Conservation (phyloP, 352 stramenopile species). For the Phytophthora rubi region DNA sequence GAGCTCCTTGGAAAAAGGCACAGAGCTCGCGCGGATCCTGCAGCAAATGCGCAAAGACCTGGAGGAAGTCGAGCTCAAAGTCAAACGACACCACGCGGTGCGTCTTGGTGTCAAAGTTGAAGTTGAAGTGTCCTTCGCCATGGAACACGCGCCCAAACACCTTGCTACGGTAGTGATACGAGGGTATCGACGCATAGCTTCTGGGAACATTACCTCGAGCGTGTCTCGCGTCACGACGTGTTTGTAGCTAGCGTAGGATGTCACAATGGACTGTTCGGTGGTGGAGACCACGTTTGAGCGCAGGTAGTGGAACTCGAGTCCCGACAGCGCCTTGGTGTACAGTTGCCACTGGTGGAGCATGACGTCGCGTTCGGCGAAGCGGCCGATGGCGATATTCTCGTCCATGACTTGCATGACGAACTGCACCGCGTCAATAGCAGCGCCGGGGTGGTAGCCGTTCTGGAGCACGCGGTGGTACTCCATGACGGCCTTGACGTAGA, state of each 20-base stretch:
- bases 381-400: slow-evolving; percentile 49
- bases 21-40: slow-evolving; percentile 46
- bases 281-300: slow-evolving; percentile 33
- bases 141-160: slow-evolving; percentile 43
- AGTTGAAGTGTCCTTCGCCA: slow-evolving; percentile 45
- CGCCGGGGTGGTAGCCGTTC: slow-evolving; percentile 48
- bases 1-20: slow-evolving; percentile 45
- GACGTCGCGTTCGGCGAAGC: slow-evolving; percentile 47
- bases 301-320: slow-evolving; percentile 46
- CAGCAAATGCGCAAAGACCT: slow-evolving; percentile 49
- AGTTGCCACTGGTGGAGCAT: slow-evolving; percentile 58
- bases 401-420: slow-evolving; percentile 60
- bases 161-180: slow-evolving; percentile 26
- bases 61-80: slow-evolving; percentile 51
- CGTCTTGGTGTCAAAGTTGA: slow-evolving; percentile 53
- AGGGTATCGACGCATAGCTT: slow-evolving; percentile 35
- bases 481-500: slow-evolving; percentile 51
- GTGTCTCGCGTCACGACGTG: slow-evolving; percentile 49
- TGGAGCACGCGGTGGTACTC: slow-evolving; percentile 71
- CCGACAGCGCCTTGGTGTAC: slow-evolving; percentile 51
- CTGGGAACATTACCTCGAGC: slow-evolving; percentile 61
- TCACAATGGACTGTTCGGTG: slow-evolving; percentile 38
- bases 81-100: slow-evolving; percentile 51
- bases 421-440: slow-evolving; percentile 29
- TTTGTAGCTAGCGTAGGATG: slow-evolving; percentile 47